Evolutionary conservation across 1,284 basidiomycete species (phyloP).

Genomic region (Puccinia triticina): DNA sequence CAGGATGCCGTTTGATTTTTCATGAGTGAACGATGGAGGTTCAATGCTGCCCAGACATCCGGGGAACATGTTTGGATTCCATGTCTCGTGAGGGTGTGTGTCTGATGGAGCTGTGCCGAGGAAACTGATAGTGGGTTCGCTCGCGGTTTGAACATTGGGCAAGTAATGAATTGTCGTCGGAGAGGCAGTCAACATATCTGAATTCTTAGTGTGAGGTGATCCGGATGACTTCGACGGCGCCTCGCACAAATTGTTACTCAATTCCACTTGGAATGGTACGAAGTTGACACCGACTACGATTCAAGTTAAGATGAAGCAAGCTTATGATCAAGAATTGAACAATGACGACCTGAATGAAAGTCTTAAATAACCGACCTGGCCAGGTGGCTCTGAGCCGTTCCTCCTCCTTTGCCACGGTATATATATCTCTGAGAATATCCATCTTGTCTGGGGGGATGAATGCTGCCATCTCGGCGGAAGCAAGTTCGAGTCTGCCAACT

Average conservation of each 20-base stretch:
- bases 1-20: background rate
- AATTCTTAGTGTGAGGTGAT: slow-evolving; percentile 3
- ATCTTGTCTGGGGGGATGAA: slow-evolving; percentile 63
- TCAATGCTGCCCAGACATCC: slow-evolving; percentile 1
- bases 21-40: background rate
- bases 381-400: slow-evolving; percentile 40
- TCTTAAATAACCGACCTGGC: slow-evolving; percentile 34
- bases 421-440: slow-evolving; percentile 63
- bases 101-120: background rate
- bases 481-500: slow-evolving; percentile 63
- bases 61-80: background rate
- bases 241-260: slow-evolving; percentile 18
- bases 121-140: background rate
- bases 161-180: slow-evolving; percentile 10
- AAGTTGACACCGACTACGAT: slow-evolving; percentile 25
- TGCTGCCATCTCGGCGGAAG: slow-evolving; percentile 63
- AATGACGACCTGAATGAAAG: background rate
- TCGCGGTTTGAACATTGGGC: background rate
- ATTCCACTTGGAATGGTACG: slow-evolving; percentile 33
- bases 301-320: background rate
- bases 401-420: slow-evolving; percentile 63
- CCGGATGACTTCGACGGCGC: slow-evolving; percentile 26
- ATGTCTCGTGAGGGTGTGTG: background rate
- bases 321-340: background rate
- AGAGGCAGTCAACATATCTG: background rate